Conservation (phyloP, 306 rosid genomes). For the Vicia sativa region DNA sequence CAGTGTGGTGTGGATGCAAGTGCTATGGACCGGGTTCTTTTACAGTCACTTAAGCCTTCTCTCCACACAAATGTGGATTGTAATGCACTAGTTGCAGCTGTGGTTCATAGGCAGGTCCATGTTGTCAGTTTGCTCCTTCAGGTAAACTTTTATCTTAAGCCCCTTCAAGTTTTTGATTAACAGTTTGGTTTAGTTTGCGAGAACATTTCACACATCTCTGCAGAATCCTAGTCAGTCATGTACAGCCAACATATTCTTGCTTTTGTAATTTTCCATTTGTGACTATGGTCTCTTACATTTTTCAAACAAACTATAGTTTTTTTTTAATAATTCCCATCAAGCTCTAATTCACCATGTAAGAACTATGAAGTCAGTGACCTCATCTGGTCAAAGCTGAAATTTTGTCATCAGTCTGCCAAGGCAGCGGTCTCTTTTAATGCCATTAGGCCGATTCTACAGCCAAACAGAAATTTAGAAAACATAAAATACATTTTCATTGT, state of each 20-base stretch:
- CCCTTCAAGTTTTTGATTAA: constrained; percentile 30
- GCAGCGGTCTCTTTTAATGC: not conserved
- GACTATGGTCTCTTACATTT: constrained; percentile 16
- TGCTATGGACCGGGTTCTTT: constrained; percentile 68
- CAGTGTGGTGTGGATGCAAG: constrained; percentile 83
- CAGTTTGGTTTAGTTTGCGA: constrained; percentile 5
- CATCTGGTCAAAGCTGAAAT: not conserved
- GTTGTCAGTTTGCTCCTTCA: constrained; percentile 71
- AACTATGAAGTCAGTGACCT: constrained; percentile 6
- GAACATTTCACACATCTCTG: constrained; percentile 24
- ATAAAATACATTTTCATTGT: constrained; percentile 9
- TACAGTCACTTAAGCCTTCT: constrained; percentile 86
- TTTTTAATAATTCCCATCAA: constrained; percentile 14
- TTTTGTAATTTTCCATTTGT: constrained; percentile 7
- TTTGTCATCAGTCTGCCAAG: not conserved
- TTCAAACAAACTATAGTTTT: not conserved
- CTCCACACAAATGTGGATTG: constrained; percentile 84
- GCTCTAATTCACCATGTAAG: not conserved
- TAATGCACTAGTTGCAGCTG: constrained; percentile 83
- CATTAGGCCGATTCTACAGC: not conserved
- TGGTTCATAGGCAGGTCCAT: constrained; percentile 81
- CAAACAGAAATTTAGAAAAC: not conserved
- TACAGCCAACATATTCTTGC: constrained; percentile 15
- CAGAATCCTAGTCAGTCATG: constrained; percentile 11
- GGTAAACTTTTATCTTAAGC: constrained; percentile 51